These are phyloP conservation scores for Pseudozyma hubeiensis DNA, from an alignment of 1,284 basidiomycete species.

Conservation along the genomic window DNA sequence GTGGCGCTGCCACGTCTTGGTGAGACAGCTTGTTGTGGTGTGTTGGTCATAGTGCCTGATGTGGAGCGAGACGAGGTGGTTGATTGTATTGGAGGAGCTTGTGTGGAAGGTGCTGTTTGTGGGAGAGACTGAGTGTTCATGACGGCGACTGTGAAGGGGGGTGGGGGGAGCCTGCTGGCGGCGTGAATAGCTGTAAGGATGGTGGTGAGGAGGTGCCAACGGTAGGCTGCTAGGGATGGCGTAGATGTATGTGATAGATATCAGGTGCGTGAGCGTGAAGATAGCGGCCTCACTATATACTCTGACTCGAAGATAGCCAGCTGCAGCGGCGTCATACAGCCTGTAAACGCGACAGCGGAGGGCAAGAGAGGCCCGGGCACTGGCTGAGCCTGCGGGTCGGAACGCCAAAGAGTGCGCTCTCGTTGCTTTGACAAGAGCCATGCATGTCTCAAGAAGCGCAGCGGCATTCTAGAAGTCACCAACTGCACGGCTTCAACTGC, in stretches of 20 bases:
- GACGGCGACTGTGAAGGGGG: neutral
- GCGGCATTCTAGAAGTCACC: neutral
- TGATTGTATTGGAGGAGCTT: neutral
- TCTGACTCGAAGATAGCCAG: neutral
- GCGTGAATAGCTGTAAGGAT: neutral
- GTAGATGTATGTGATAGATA: neutral
- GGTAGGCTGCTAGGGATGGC: too few species aligned
- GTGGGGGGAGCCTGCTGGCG: conserved; percentile 7
- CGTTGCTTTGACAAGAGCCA: neutral
- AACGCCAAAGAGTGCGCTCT: conserved; percentile 1
- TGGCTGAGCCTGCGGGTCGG: conserved; percentile 34
- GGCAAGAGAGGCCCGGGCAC: neutral
- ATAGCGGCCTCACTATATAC: neutral
- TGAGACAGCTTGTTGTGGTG: neutral
- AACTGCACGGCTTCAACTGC: neutral
- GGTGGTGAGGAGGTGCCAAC: neutral
- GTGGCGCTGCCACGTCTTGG: conserved; percentile 1
- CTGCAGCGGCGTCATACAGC: neutral
- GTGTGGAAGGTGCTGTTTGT: neutral
- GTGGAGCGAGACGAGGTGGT: neutral
- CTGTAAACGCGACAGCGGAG: neutral
- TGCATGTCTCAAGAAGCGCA: conserved; percentile 10
- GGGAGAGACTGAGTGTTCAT: neutral
- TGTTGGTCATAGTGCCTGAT: neutral
- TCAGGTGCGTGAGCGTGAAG: neutral